Percentiles rank a stretch among this genome's conserved stretches.
Conservation (phyloP, 1,284 basidiomycete genomes). For the Melampsora americana region DNA sequence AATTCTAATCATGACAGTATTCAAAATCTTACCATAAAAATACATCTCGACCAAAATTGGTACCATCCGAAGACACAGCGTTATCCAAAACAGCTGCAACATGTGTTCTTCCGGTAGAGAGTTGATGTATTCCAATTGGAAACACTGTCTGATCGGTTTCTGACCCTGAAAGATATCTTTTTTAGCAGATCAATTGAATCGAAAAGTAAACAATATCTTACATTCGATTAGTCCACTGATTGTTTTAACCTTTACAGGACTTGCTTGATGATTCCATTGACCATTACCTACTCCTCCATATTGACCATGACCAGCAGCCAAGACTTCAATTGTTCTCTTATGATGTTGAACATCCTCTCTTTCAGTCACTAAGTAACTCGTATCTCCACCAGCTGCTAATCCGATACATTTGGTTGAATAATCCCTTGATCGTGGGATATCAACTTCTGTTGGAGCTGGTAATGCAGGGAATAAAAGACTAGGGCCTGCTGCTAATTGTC, state of each 20-base stretch:
- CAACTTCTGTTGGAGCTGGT: conserved; percentile 44
- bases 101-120: conserved; percentile 68
- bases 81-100: conserved; percentile 66
- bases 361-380: conserved; percentile 75
- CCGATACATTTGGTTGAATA: conserved; percentile 43
- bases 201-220: conserved; percentile 55
- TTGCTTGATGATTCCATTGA: conserved; percentile 70
- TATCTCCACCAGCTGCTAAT: conserved; percentile 63
- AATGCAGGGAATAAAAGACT: conserved; percentile 24
- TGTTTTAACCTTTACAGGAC: conserved; percentile 71
- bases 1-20: conserved; percentile 21
- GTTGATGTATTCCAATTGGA: conserved; percentile 66
- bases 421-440: conserved; percentile 18
- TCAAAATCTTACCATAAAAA: conserved; percentile 59
- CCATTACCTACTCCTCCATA: conserved; percentile 81
- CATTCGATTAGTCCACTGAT: conserved; percentile 81
- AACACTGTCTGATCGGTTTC: conserved; percentile 59
- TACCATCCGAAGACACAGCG: conserved; percentile 51
- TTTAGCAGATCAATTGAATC: not conserved
- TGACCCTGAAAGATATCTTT: not conserved
- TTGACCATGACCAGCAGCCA: conserved; percentile 78
- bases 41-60: conserved; percentile 59
- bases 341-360: conserved; percentile 51
- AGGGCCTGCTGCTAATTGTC: conserved; percentile 57
- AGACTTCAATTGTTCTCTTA: conserved; percentile 55